phyloP scores from a whole-genome alignment of 176 grass and related monocot species.

The Guadua angustifolia region DNA sequence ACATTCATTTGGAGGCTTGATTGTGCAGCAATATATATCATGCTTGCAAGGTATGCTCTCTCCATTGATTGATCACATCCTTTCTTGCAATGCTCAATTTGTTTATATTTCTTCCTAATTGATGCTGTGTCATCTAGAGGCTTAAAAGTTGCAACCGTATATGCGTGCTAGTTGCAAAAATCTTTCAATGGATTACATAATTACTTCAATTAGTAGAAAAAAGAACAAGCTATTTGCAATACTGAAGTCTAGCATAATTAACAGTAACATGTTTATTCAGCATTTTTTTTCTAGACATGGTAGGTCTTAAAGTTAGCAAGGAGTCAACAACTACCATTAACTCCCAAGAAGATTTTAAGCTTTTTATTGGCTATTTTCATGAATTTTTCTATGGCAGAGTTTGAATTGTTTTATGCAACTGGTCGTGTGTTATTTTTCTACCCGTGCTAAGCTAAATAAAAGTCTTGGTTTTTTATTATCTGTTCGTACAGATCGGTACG shows the following conservation, averaged over 20 bases:
- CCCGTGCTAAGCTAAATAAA: background rate
- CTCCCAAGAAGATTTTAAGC: background rate
- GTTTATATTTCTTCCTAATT: constrained; percentile 23
- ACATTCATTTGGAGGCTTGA: constrained; percentile 94
- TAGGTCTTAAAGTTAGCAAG: background rate
- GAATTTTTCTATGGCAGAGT: background rate
- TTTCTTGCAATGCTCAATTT: background rate
- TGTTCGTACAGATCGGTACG: no score
- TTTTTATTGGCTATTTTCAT: constrained; percentile 3
- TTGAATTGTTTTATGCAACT: constrained; percentile 10
- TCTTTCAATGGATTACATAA: background rate
- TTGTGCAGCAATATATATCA: constrained; percentile 89
- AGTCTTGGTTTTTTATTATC: no score
- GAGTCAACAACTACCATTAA: background rate
- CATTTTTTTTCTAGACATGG: background rate
- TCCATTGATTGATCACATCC: constrained; percentile 19
- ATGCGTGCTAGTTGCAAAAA: background rate
- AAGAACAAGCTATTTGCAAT: background rate
- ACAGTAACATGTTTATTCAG: background rate
- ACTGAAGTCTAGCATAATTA: background rate
- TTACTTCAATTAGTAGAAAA: constrained; percentile 11
- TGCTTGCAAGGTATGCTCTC: constrained; percentile 51
- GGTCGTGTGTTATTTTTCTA: background rate
- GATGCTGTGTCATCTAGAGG: background rate
- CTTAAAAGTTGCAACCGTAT: constrained; percentile 1